Evolutionary conservation across 176 grass and related monocot genomes (phyloP).

Genomic region (Themeda triandra): DNA sequence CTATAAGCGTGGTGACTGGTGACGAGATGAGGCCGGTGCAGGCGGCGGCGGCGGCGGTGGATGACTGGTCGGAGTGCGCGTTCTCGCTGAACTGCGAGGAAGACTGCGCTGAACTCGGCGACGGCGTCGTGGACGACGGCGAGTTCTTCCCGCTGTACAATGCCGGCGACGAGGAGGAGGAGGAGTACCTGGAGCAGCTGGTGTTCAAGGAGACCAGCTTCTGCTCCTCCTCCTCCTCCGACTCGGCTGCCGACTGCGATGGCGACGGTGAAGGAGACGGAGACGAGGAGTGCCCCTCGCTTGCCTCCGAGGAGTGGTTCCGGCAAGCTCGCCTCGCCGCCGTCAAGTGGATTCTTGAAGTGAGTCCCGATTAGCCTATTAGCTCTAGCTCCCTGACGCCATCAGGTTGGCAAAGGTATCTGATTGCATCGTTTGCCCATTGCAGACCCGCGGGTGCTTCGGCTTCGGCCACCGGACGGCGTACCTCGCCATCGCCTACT

Average conservation of each 20-base stretch:
- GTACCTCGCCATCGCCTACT: constrained; percentile 79
- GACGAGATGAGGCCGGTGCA: constrained; percentile 21
- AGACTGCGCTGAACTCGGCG: constrained; percentile 54
- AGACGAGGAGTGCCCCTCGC: constrained; percentile 27
- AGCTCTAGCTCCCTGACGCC: constrained; percentile 4
- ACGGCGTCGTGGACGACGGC: constrained; percentile 37
- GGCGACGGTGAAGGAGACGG: not conserved
- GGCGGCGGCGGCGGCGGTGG: constrained; percentile 31
- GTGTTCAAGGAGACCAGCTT: constrained; percentile 67
- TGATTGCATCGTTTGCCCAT: constrained; percentile 7
- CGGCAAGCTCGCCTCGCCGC: constrained; percentile 51
- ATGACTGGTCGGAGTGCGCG: constrained; percentile 40
- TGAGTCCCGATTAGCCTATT: constrained; percentile 34
- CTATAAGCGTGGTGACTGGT: not conserved
- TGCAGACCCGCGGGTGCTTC: constrained; percentile 66
- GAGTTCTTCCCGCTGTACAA: constrained; percentile 12
- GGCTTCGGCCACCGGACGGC: constrained; percentile 78
- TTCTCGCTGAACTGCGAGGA: constrained; percentile 81
- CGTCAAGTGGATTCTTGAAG: constrained; percentile 79
- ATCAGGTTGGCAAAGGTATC: constrained; percentile 1
- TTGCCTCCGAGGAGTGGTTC: constrained; percentile 53
- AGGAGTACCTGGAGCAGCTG: constrained; percentile 74
- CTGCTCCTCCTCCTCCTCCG: constrained; percentile 40
- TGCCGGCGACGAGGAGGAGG: constrained; percentile 30
- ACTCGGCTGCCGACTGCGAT: not conserved